These are phyloP conservation scores for Pichia sp. DNA, from an alignment of 1,139 yeast species.

Conservation along the genomic window DNA sequence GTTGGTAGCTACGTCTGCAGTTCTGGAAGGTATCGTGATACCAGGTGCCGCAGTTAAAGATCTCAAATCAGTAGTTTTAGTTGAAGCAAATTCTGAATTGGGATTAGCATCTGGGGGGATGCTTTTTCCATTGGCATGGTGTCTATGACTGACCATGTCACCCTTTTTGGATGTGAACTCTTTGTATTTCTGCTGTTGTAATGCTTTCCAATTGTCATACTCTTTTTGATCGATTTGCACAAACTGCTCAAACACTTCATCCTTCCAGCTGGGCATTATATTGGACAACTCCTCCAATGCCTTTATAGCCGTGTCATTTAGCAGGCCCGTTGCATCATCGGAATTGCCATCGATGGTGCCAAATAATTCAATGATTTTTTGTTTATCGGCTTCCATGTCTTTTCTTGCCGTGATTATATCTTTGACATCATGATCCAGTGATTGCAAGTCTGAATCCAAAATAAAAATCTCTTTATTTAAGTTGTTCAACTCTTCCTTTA, in stretches of 20 bases:
- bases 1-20: constrained; percentile 9
- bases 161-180: constrained; percentile 15
- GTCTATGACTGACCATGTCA: constrained; percentile 14
- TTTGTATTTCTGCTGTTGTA: constrained; percentile 19
- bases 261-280: constrained; percentile 24
- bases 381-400: constrained; percentile 23
- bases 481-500: constrained; percentile 20
- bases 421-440: constrained; percentile 34
- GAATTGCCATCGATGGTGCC: constrained; percentile 22
- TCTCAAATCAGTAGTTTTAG: neutral
- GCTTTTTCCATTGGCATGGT: neutral
- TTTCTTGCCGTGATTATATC: constrained; percentile 24
- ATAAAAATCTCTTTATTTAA: constrained; percentile 24
- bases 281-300: constrained; percentile 20
- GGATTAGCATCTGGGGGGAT: neutral
- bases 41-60: neutral
- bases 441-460: constrained; percentile 22
- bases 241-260: constrained; percentile 23
- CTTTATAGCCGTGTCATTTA: constrained; percentile 25
- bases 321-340: constrained; percentile 27
- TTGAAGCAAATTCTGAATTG: neutral
- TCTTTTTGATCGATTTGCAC: constrained; percentile 23
- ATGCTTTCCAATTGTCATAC: constrained; percentile 30
- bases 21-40: neutral
- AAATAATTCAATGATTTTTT: constrained; percentile 23